Conservation (phyloP, 495 filamentous ascomycete genomes). For the Talaromyces adpressus region DNA sequence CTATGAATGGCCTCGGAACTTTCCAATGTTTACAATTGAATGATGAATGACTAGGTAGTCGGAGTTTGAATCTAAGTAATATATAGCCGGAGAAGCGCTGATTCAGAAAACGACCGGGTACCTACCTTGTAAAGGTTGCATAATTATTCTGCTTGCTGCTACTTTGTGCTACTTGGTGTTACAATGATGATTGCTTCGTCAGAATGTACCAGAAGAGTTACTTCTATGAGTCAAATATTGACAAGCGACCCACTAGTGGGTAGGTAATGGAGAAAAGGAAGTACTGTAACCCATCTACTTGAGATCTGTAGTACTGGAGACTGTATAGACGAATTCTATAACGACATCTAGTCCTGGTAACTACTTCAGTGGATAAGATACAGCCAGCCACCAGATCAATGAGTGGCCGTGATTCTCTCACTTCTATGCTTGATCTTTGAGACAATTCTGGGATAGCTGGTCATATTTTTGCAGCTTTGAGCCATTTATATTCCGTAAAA, state of each 20-base stretch:
- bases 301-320: not conserved
- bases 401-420: not conserved
- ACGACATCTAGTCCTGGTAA: not conserved
- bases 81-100: not conserved
- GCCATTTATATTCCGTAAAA: not conserved
- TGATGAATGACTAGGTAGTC: not conserved
- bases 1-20: not conserved
- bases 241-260: not conserved
- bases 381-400: not conserved
- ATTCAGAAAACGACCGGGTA: not conserved
- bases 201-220: not conserved
- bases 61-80: not conserved
- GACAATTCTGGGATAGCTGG: not conserved
- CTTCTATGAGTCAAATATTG: not conserved
- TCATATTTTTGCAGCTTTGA: not conserved
- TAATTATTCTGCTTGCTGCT: not conserved
- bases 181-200: not conserved
- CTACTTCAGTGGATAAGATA: not conserved
- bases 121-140: not conserved
- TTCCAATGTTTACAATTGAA: not conserved
- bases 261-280: not conserved
- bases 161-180: not conserved
- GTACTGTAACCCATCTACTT: not conserved
- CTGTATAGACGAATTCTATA: not conserved
- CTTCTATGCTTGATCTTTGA: not conserved